Evolutionary conservation across 371 early-diverging fungal genomes (phyloP), one percentile per base, ranked within the genome.

Genomic region (Parasitella parasitica): DNA sequence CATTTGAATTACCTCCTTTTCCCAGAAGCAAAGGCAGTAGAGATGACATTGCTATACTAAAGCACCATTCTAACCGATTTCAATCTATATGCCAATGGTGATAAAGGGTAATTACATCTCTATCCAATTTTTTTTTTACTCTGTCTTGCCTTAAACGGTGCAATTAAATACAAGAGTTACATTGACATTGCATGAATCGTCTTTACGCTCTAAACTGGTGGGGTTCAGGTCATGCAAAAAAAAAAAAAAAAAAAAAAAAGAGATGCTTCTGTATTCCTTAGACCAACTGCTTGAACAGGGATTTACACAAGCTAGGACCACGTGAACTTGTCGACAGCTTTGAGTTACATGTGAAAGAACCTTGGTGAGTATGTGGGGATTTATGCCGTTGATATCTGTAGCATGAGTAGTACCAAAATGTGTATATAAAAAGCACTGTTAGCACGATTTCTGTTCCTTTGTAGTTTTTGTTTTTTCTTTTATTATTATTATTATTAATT

Each of bases 281-380:
- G 18, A 39, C 18, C 39, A 39, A 39, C 5, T 16, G 3, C 8
- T 30, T 16, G 7, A n/a, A 16, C 39, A 39, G 39, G 39, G 39
- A 39, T 39, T 39, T 39, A 39, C 39, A 39, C 39, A 39, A 39
- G n/a, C 18, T 39, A 16, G 27, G 11, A 26, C 48, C 48, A 48
- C 48, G 48, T 48, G 48, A 48, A 48, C 26, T 27, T 26, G 15
- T 16, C 39, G 27, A 37, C 18, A 34, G 27, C 20, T 57, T 57
- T 57, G 32, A 20, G 57, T 30, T 41, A 57, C 57, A 57, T 57
- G 57, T 57, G 57, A 57, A 57, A 34, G 38, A 26, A 57, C 16
- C 6, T 41, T 27, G n/a, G 57, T 43, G 46, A 16, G 34, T n/a
- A 18, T 57, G 56, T 39, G 56, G 56, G 37, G 39, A 55, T 39